These are phyloP conservation scores for apple (Malus domestica) DNA, from an alignment of 306 rosid genomes.

Conservation along the genomic window DNA sequence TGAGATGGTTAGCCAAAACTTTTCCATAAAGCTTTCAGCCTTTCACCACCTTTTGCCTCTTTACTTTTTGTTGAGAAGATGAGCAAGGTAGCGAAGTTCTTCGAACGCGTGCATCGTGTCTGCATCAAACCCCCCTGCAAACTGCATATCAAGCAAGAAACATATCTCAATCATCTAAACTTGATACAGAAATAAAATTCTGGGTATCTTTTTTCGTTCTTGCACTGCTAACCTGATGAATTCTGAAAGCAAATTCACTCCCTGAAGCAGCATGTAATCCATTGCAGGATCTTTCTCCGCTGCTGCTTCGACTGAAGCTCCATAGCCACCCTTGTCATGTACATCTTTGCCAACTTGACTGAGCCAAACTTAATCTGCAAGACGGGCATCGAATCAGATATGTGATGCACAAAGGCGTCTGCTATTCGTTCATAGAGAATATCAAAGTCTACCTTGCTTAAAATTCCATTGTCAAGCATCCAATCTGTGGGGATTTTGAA, in stretches of 20 bases:
- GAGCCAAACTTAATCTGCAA: conserved; percentile 81
- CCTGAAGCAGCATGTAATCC: conserved; percentile 98
- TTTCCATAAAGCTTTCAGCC: neutral
- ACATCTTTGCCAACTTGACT: conserved; percentile 82
- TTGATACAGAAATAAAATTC: neutral
- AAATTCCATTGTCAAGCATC: conserved; percentile 91
- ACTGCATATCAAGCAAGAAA: conserved; percentile 43
- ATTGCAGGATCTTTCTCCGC: conserved; percentile 89
- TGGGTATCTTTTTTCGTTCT: neutral
- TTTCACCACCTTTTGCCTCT: neutral
- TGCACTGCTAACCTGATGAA: conserved; percentile 67
- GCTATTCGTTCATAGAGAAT: neutral
- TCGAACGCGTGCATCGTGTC: conserved; percentile 97
- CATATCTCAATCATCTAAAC: neutral
- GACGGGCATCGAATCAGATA: neutral
- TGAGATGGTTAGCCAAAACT: conserved; percentile 34
- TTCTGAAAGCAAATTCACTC: conserved; percentile 97
- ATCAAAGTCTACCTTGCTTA: conserved; percentile 58
- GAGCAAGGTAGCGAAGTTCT: conserved; percentile 86
- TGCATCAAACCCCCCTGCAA: conserved; percentile 98
- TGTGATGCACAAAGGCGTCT: neutral
- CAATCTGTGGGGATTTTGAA: conserved; percentile 81
- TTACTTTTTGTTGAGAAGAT: conserved; percentile 72
- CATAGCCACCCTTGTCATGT: conserved; percentile 91
- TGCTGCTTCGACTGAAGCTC: conserved; percentile 85